Conservation (phyloP, 1,284 basidiomycete genomes). For the Malassezia caprae region DNA sequence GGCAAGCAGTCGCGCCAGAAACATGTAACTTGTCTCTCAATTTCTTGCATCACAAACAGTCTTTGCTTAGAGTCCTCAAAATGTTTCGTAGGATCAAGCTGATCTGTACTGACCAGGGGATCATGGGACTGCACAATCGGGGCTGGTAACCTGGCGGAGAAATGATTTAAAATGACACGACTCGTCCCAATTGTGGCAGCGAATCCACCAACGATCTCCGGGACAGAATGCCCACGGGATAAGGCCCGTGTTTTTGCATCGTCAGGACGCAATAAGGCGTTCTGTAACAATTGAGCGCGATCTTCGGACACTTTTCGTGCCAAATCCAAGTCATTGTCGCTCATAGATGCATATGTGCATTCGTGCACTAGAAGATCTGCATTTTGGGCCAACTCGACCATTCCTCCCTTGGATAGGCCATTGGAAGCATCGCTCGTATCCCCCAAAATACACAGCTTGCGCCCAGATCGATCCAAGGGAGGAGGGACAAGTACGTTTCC, state of each 20-base stretch:
- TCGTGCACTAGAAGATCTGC: slow-evolving; percentile 44
- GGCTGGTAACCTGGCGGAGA: slow-evolving; percentile 20
- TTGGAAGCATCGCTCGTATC: slow-evolving; percentile 41
- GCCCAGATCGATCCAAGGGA: slow-evolving; percentile 28
- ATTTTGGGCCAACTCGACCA: slow-evolving; percentile 18
- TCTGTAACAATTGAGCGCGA: background rate
- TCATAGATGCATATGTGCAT: slow-evolving; percentile 41
- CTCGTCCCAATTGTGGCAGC: slow-evolving; percentile 29
- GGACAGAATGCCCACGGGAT: slow-evolving; percentile 37
- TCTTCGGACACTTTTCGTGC: slow-evolving; percentile 12
- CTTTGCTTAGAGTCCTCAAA: background rate
- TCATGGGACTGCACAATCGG: background rate
- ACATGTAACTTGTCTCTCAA: slow-evolving; percentile 11
- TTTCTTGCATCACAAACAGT: slow-evolving; percentile 12
- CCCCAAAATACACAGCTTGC: slow-evolving; percentile 41
- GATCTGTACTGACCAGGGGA: background rate
- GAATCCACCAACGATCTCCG: slow-evolving; percentile 37
- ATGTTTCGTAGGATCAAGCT: background rate
- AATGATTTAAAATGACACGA: slow-evolving; percentile 40
- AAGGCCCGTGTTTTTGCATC: slow-evolving; percentile 13
- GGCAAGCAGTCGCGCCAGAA: slow-evolving; percentile 1
- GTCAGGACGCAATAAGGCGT: background rate
- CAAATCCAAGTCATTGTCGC: slow-evolving; percentile 23
- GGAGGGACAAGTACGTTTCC: slow-evolving; percentile 35
- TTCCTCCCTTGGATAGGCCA: slow-evolving; percentile 18